Base-by-base conservation (phyloP, 495 filamentous ascomycete species). In the Penicillium antarcticum region DNA sequence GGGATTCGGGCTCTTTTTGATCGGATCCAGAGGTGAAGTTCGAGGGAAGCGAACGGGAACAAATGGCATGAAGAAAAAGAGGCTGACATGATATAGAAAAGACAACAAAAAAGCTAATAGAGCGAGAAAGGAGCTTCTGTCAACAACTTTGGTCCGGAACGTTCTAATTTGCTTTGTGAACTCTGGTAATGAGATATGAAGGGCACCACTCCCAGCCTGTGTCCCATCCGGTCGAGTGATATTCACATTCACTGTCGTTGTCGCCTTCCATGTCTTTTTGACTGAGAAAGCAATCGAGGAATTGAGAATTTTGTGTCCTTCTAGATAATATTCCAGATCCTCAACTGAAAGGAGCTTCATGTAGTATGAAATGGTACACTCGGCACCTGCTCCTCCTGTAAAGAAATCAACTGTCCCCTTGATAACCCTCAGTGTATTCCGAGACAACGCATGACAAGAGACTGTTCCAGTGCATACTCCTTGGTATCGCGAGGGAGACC, bases 261-360 rank as follows among this genome's bases (percentile, higher is more conserved):
- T 83, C 8, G 82, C 80, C 48, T 72, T 70, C 85, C 85, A 87
- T 44, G 82, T 79, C 36, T 73, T 67, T 7, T 62, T 47, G 10
- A 74, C 65, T 1, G 75, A 76, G 47, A 87, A 68, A 1, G 82
- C 76, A 26, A 82, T 77, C 0, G 68, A 78, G 5, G 80, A 78
- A 62, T 85, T 76, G 29, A 89, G 73, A 5, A 82, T 67, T 65
- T 87, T 87, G 60, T 77, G 80, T 8, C 83, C 85, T 49, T 82
- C 70, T 46, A 88, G 80, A 53, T 79, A 74, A 34, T 81, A 73
- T 33, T 67, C 65, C 35, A 65, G 58, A 10, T 77, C 79, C 46
- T 81, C 68, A 14, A 77, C 66, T 6, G 77, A 76, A 10, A 70
- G 63, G 69, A 88, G 80, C 48, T 80, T 77, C 39, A 86, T 77